Base-by-base conservation (phyloP, 2,329 filamentous ascomycete species). In the Cladosporium sp. region DNA sequence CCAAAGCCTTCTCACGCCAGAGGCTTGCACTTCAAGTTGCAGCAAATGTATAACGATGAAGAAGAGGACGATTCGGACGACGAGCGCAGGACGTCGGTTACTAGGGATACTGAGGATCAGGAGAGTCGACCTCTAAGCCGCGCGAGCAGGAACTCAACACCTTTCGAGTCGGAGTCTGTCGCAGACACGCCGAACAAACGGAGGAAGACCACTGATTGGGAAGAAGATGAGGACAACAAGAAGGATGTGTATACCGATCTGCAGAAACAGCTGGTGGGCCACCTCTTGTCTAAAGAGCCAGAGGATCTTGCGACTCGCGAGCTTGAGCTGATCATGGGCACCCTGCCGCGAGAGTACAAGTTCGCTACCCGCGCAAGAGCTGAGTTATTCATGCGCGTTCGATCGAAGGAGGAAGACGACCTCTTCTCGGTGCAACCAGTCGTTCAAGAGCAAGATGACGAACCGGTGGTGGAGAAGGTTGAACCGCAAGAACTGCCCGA, bases 381-480 rank as follows among this genome's bases (percentile, higher is more conserved):
- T 38, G 82, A 89, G 19, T 84, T 89, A 59, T 82, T 83, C 57
- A 83, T 87, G 49, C 84, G 89, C 52, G 94, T 96, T 73, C 85
- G 90, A 51, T 88, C 88, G 67, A 93, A 92, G 76, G 91, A 90
- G 70, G 89, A 92, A 59, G 89, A 93, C 66, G 89, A 91, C 66
- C 79, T 93, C 5, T 92, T 92, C 69, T 86, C 84, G 14, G 78
- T 88, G 45, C 83, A 81, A 71, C 76, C 79, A 42, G 75, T 79
- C 22, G 77, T 55, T 17, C 61, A 82, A 14, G 78, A 82, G 52
- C 82, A 86, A 57, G 20, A 43, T 17, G 54, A 56, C 11, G 40
- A 49, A 19, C 54, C 42, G 12, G 49, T 61, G 15, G 55, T 59
- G 22, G 59, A 59, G 25, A 63, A 59, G 8, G 49, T 37, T 22